These are phyloP conservation scores for Coemansia sp. DNA, from an alignment of 192 early-diverging fungal species.

Conservation along the genomic window DNA sequence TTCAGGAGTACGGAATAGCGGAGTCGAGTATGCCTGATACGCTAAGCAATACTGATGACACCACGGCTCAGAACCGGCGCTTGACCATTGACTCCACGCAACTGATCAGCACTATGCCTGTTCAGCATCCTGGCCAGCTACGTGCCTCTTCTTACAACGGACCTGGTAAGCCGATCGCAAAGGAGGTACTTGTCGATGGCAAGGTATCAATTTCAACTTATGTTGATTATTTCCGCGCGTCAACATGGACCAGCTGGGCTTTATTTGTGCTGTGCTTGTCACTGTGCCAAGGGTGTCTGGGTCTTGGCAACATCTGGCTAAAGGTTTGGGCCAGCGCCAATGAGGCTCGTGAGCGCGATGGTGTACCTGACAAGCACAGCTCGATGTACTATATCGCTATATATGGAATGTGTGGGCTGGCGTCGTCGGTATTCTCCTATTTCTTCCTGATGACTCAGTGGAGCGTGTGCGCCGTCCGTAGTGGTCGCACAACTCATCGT, in stretches of 20 bases:
- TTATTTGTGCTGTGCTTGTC: slow-evolving; percentile 65
- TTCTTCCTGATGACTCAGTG: slow-evolving; percentile 73
- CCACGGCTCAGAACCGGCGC: slow-evolving; percentile 8
- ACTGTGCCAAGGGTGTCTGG: slow-evolving; percentile 55
- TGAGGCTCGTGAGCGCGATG: slow-evolving; percentile 38
- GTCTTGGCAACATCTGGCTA: slow-evolving; percentile 65
- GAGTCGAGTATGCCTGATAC: slow-evolving; percentile 7
- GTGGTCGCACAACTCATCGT: slow-evolving; percentile 71
- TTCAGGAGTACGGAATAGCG: slow-evolving; percentile 21
- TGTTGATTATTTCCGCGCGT: slow-evolving; percentile 74
- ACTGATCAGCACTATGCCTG: slow-evolving; percentile 57
- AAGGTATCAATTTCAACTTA: slow-evolving; percentile 76
- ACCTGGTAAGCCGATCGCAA: slow-evolving; percentile 58
- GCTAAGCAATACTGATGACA: not conserved
- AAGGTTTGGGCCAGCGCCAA: slow-evolving; percentile 69
- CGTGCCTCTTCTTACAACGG: slow-evolving; percentile 1
- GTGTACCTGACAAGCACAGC: slow-evolving; percentile 7
- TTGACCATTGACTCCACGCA: slow-evolving; percentile 55
- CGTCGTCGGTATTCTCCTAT: slow-evolving; percentile 63
- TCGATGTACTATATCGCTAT: slow-evolving; percentile 71
- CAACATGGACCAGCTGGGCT: slow-evolving; percentile 58
- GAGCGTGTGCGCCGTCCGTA: slow-evolving; percentile 80
- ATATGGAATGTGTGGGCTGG: slow-evolving; percentile 75
- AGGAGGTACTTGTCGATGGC: slow-evolving; percentile 81
- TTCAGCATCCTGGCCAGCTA: slow-evolving; percentile 19